A percentile compares a stretch with the other conserved stretches of the same genome.
phyloP scores from a whole-genome alignment of 2,329 filamentous ascomycete genomes.

The Scytalidium lignicola region DNA sequence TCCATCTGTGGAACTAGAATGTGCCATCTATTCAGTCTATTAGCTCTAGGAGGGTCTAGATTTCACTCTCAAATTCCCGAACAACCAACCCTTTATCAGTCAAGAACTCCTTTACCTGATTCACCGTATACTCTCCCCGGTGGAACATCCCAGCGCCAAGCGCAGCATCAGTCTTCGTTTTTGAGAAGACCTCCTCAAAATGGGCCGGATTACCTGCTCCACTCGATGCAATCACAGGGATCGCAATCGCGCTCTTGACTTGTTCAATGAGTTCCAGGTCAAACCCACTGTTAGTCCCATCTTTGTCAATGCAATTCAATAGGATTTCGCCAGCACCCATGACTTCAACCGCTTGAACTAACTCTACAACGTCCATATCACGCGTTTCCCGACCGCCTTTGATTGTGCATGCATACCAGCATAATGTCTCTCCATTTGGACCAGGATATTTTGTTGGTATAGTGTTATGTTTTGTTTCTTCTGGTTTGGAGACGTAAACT shows the following conservation, averaged over 20 bases:
- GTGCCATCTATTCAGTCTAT: conserved; percentile 2
- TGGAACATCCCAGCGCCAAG: conserved; percentile 98
- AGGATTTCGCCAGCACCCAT: conserved; percentile 95
- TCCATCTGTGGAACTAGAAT: too few species aligned
- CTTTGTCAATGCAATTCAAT: conserved; percentile 95
- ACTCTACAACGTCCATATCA: conserved; percentile 86
- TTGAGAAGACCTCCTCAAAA: conserved; percentile 83
- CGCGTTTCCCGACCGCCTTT: conserved; percentile 93
- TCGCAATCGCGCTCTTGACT: conserved; percentile 81
- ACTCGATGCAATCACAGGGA: conserved; percentile 92
- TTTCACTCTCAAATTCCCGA: conserved; percentile 61
- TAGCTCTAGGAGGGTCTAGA: conserved; percentile 8
- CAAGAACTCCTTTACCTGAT: conserved; percentile 85
- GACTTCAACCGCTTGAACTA: conserved; percentile 83
- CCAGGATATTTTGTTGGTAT: conserved; percentile 66
- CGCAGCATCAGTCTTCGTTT: conserved; percentile 85
- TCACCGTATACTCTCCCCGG: conserved; percentile 88
- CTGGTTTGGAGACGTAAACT: conserved; percentile 68
- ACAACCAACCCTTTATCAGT: conserved; percentile 67
- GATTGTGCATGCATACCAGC: conserved; percentile 98
- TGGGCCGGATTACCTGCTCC: conserved; percentile 84
- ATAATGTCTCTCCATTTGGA: conserved; percentile 71
- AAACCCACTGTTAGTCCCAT: conserved; percentile 91
- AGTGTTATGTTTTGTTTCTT: conserved; percentile 68
- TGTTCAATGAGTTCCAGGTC: conserved; percentile 86